Percentiles rank a stretch among this genome's conserved stretches.
Evolutionary conservation across 1,284 basidiomycete species (phyloP).

Genomic region (Singerocomus rubriflavus): DNA sequence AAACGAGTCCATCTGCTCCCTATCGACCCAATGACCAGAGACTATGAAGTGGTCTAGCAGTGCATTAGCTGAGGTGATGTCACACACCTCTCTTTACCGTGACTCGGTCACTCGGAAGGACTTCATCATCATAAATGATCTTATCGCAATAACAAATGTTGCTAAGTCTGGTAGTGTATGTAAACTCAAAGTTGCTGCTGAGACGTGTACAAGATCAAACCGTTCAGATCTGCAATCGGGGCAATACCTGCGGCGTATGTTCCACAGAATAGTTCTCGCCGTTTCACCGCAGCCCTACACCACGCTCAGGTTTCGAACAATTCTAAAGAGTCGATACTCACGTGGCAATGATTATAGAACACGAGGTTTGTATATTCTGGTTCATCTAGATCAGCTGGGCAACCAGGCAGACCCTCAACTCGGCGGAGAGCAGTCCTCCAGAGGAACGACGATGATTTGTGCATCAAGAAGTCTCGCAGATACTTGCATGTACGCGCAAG

Average conservation of each 20-base stretch:
- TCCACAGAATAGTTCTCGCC: constrained; percentile 10
- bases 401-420: constrained; percentile 18
- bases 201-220: constrained; percentile 3
- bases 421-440: constrained; percentile 25
- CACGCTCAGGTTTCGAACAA: background rate
- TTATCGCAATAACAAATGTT: background rate
- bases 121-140: background rate
- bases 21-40: constrained; percentile 5
- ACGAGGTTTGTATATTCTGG: constrained; percentile 30
- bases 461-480: constrained; percentile 25
- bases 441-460: constrained; percentile 21
- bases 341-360: constrained; percentile 23
- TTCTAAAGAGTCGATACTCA: background rate
- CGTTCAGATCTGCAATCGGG: constrained; percentile 8
- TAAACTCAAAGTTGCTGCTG: background rate
- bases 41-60: constrained; percentile 1
- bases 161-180: background rate
- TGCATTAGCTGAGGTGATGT: background rate
- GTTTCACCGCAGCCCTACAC: constrained; percentile 14
- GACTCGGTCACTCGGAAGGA: constrained; percentile 5
- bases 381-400: constrained; percentile 35
- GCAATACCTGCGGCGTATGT: constrained; percentile 17
- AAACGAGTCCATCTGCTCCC: constrained; percentile 9
- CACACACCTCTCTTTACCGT: constrained; percentile 6
- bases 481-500: constrained; percentile 29